Evolutionary conservation across 164 flowering plant genomes (phyloP).

Genomic region (Berberis thunbergii): DNA sequence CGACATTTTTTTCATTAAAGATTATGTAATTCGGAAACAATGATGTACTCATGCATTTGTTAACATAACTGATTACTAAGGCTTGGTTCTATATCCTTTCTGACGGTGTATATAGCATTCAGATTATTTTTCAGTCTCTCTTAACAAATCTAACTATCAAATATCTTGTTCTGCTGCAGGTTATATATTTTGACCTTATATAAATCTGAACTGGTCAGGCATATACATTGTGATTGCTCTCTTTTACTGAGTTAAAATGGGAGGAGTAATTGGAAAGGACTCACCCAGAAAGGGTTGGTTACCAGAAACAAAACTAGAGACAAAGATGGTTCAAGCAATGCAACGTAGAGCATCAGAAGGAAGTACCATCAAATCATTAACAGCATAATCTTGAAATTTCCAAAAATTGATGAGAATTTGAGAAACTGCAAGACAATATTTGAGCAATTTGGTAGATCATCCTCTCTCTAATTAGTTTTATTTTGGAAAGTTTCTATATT

Average conservation of each 20-base stretch:
- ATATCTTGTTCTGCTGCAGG: too few relatives aligned
- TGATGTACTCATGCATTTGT: too few relatives aligned
- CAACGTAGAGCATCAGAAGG: slow-evolving; percentile 54
- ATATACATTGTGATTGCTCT: neutral
- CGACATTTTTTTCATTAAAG: too few relatives aligned
- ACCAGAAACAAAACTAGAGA: slow-evolving; percentile 79
- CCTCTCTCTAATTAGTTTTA: too few relatives aligned
- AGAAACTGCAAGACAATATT: slow-evolving; percentile 69
- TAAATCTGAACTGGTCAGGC: slow-evolving; percentile 2
- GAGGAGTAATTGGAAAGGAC: slow-evolving; percentile 45
- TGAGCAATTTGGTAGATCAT: slow-evolving; percentile 62
- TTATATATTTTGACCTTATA: too few relatives aligned
- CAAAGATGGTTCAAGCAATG: slow-evolving; percentile 78
- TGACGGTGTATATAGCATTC: too few relatives aligned
- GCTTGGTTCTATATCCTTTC: too few relatives aligned
- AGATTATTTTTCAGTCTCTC: too few relatives aligned
- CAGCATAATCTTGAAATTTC: slow-evolving; percentile 74
- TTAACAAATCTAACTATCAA: too few relatives aligned
- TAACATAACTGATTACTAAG: too few relatives aligned
- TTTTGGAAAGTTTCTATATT: too few relatives aligned
- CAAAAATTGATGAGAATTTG: slow-evolving; percentile 79
- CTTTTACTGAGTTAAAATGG: slow-evolving; percentile 33
- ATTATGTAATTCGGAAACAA: too few relatives aligned
- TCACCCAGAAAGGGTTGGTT: slow-evolving; percentile 28
- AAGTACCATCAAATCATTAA: slow-evolving; percentile 63